Evolutionary conservation across 2,329 filamentous ascomycete genomes (phyloP).

Genomic region (Gnomoniopsis sp.): DNA sequence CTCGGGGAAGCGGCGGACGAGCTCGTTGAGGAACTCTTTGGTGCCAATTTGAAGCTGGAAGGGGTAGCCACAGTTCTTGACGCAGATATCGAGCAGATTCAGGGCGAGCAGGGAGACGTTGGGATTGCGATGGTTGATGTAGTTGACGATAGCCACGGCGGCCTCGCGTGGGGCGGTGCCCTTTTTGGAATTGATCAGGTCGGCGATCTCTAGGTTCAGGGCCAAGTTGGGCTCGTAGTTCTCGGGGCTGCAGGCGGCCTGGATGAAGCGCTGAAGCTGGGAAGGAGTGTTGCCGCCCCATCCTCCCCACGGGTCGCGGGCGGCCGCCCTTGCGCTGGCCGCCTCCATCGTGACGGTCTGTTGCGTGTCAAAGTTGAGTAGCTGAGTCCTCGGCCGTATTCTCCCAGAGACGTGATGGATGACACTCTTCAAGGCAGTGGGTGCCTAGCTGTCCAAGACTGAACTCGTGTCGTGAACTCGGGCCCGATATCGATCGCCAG

Average conservation of each 20-base stretch:
- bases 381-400: constrained; percentile 4
- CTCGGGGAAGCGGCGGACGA: constrained; percentile 93
- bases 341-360: constrained; percentile 70
- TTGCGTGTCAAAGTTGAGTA: not conserved
- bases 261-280: constrained; percentile 90
- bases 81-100: constrained; percentile 93
- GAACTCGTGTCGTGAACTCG: not conserved
- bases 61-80: constrained; percentile 99
- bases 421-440: not conserved
- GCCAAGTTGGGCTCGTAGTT: constrained; percentile 98
- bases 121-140: constrained; percentile 94
- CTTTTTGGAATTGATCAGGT: constrained; percentile 97
- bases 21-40: constrained; percentile 98
- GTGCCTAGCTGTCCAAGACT: too few species aligned
- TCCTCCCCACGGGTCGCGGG: constrained; percentile 88
- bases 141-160: constrained; percentile 86
- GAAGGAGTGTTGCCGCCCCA: constrained; percentile 71
- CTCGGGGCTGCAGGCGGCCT: constrained; percentile 92
- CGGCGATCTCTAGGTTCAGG: constrained; percentile 91
- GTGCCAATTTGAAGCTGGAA: constrained; percentile 98
- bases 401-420: not conserved
- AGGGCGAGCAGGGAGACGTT: constrained; percentile 91
- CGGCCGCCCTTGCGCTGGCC: constrained; percentile 89
- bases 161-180: constrained; percentile 93
- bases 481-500: not conserved